Percentiles rank a stretch among this genome's conserved stretches.
Conservation (phyloP, 495 filamentous ascomycete species). For the Aspergillus steynii region DNA sequence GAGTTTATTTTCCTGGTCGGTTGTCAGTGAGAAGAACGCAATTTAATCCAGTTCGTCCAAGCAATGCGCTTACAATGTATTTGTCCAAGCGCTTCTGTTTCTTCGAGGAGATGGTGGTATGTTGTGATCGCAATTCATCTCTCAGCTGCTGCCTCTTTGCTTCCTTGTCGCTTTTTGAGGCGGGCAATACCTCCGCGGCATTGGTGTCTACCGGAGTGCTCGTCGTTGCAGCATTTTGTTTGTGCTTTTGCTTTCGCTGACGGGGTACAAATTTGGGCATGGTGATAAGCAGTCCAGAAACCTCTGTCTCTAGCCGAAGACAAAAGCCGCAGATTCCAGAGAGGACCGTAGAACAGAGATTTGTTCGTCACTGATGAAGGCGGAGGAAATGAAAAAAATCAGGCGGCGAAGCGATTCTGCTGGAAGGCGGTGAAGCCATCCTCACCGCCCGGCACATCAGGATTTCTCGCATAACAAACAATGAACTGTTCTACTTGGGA, state of each 20-base stretch:
- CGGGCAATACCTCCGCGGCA: conserved; percentile 67
- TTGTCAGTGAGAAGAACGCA: conserved; percentile 20
- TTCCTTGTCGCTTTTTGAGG: conserved; percentile 65
- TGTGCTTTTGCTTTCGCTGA: conserved; percentile 72
- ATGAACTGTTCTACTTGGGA: too few relatives aligned
- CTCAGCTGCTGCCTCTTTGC: conserved; percentile 67
- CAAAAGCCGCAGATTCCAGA: conserved; percentile 9
- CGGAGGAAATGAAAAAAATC: conserved; percentile 18
- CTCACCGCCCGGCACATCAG: conserved; percentile 19
- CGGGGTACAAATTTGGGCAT: conserved; percentile 80
- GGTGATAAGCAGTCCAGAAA: conserved; percentile 6
- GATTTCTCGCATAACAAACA: too few relatives aligned
- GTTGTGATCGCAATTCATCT: conserved; percentile 58
- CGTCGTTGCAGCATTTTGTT: conserved; percentile 34
- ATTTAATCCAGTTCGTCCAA: not conserved
- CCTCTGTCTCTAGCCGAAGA: conserved; percentile 13
- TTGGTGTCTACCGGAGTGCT: conserved; percentile 62
- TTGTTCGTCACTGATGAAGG: conserved; percentile 5
- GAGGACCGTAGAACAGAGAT: not conserved
- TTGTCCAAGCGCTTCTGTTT: conserved; percentile 95
- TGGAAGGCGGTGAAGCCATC: conserved; percentile 7
- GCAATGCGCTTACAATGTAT: conserved; percentile 68
- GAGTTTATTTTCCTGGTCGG: conserved; percentile 75
- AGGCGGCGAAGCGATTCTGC: conserved; percentile 24
- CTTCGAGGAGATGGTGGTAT: conserved; percentile 79